Base-by-base conservation (phyloP, 495 filamentous ascomycete species). In the Polyplosphaeria fusca region DNA sequence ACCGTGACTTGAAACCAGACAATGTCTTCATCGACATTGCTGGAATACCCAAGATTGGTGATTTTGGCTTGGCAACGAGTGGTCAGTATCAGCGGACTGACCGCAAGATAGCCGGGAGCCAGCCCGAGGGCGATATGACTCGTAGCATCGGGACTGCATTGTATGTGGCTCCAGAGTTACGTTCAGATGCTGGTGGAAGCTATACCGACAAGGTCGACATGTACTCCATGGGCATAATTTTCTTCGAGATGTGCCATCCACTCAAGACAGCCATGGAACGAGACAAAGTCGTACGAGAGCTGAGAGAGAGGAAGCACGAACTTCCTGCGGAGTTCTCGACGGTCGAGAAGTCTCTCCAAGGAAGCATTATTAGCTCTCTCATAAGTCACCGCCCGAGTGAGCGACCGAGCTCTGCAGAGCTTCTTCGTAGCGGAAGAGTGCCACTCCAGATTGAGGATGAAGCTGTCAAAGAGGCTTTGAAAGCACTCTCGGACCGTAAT, bases 181-280 rank as follows among this genome's bases (percentile, higher is more conserved):
- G 87, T 55, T 86, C 87, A 9, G 72, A 72, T 5, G 84, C 82
- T 12, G 78, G 76, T 20, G 88, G 85, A 4, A 82, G 82, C 19
- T 97, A 96, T 67, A 91, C 87, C 51, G 86, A 90, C 53, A 97
- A 96, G 70, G 92, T 95, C 9, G 92, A 97, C 82, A 96, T 98
- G 92, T 98, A 90, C 67, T 96, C 94, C 0, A 74, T 98, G 25
- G 93, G 93, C 9, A 86, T 98, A 41, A 97, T 98, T 53, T 95
- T 98, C 71, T 95, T 97, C 62, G 93, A 98, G 69, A 97, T 98
- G 92, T 93, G 87, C 58, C 84, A 91, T 63, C 77, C 84, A 24
- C 76, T 94, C 2, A 83, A 86, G 45, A 83, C 87, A 0, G 86
- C 83, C 0, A 97, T 97, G 91, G 90, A 97, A 70, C 82, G 94